Percentiles rank a stretch among this genome's conserved stretches.
Conservation (phyloP, 208 protist genomes). For the Borovskyia barvae region DNA sequence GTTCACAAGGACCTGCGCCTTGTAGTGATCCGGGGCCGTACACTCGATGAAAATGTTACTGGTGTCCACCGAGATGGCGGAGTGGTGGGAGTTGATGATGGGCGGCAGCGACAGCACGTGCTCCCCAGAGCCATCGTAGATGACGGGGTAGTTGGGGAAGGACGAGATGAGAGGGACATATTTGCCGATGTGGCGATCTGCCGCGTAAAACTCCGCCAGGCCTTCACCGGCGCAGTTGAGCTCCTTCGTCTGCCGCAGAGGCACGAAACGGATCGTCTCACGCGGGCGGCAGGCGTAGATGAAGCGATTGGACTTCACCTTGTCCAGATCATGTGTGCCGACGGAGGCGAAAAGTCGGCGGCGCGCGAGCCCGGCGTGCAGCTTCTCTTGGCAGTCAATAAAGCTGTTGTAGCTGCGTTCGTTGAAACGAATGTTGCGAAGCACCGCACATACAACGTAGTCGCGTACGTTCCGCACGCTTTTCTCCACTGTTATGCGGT, state of each 20-base stretch:
- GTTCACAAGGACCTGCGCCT: constrained; percentile 96
- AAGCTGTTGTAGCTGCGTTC: constrained; percentile 95
- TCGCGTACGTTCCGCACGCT: constrained; percentile 90
- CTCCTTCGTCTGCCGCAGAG: constrained; percentile 86
- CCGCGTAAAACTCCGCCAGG: constrained; percentile 86
- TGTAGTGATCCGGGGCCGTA: constrained; percentile 97
- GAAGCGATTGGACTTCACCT: constrained; percentile 84
- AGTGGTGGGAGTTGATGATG: constrained; percentile 99
- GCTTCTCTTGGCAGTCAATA: constrained; percentile 98
- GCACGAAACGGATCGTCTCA: constrained; percentile 93
- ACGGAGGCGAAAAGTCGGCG: constrained; percentile 98
- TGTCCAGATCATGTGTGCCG: constrained; percentile 99
- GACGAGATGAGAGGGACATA: constrained; percentile 78
- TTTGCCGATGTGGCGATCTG: constrained; percentile 89
- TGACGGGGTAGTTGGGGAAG: constrained; percentile 78
- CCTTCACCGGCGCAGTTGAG: constrained; percentile 81
- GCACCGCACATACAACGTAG: constrained; percentile 97
- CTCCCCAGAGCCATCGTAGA: constrained; percentile 55
- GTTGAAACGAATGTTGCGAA: constrained; percentile 96
- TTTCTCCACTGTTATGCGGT: constrained; percentile 83
- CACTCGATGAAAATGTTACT: constrained; percentile 99
- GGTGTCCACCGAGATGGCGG: constrained; percentile 96
- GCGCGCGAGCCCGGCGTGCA: constrained; percentile 97
- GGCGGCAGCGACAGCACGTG: constrained; percentile 98
- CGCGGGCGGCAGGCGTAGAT: constrained; percentile 77